Conservation (phyloP, 495 filamentous ascomycete species). For the Penicillium daleae region DNA sequence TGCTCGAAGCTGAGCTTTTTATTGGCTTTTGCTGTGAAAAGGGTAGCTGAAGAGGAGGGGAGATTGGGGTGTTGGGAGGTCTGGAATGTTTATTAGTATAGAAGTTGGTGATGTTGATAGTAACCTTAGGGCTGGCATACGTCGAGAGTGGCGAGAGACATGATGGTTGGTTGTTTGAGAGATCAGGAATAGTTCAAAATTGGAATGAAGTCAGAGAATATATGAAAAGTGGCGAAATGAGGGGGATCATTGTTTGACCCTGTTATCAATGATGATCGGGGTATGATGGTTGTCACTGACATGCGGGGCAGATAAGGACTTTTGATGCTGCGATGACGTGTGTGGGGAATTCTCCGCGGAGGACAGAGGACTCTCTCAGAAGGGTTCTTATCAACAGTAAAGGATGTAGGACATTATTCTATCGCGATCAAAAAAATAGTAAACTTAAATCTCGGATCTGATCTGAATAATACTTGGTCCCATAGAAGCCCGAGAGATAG, state of each 20-base stretch:
- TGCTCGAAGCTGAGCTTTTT: constrained; percentile 78
- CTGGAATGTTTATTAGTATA: constrained; percentile 26
- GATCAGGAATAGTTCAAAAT: neutral
- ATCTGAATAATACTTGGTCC: no score
- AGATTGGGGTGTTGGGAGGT: constrained; percentile 55
- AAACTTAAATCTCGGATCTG: neutral
- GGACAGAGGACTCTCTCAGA: no score
- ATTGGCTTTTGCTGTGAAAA: constrained; percentile 83
- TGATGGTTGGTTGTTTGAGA: constrained; percentile 25
- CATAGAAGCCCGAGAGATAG: no score
- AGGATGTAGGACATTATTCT: neutral
- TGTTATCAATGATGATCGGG: neutral
- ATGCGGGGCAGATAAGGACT: constrained; percentile 4
- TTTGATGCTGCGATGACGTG: neutral
- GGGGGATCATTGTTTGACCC: neutral
- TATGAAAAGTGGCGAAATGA: no score
- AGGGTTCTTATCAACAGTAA: neutral
- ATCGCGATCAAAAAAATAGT: neutral
- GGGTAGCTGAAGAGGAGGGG: constrained; percentile 68
- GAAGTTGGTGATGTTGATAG: neutral
- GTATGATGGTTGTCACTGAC: neutral
- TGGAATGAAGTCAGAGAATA: no score
- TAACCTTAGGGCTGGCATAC: constrained; percentile 24
- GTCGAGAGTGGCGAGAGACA: constrained; percentile 50
- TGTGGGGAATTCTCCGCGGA: neutral